A percentile compares a stretch with the other conserved stretches of the same genome.
phyloP scores from a whole-genome alignment of 2,329 filamentous ascomycete species.

The Fulvia fulva region DNA sequence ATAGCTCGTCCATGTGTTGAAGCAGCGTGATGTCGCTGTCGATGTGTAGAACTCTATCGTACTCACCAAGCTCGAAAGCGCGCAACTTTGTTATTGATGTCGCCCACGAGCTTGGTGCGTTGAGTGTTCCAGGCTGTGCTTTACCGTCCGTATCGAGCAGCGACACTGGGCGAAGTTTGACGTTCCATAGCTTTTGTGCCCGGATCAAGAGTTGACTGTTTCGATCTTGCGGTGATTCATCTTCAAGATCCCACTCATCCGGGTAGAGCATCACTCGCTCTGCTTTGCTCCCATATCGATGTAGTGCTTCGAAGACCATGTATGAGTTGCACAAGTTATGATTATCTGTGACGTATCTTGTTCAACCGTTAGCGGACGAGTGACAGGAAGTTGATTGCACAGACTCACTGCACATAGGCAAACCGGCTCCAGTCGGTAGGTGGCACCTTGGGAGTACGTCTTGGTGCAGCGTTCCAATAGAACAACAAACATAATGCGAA shows the following conservation, averaged over 20 bases:
- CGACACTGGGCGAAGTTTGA: conserved; percentile 47
- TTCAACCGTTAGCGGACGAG: background rate
- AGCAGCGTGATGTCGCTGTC: conserved; percentile 64
- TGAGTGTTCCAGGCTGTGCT: conserved; percentile 29
- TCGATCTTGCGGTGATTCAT: conserved; percentile 35
- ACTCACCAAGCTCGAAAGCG: conserved; percentile 64
- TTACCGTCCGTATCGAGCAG: conserved; percentile 35
- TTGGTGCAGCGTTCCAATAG: conserved; percentile 10
- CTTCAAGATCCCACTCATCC: conserved; percentile 33
- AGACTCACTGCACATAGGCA: conserved; percentile 23
- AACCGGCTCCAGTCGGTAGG: conserved; percentile 20
- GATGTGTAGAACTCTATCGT: conserved; percentile 54
- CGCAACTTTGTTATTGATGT: conserved; percentile 62
- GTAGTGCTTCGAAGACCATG: conserved; percentile 44
- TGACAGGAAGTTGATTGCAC: background rate
- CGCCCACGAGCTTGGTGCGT: conserved; percentile 48
- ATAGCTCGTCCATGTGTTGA: conserved; percentile 65
- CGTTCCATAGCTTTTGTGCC: conserved; percentile 49
- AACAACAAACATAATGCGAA: conserved; percentile 17
- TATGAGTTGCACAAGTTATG: conserved; percentile 23
- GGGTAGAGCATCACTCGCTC: conserved; percentile 46
- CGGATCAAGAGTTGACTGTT: conserved; percentile 29
- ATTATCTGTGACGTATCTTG: conserved; percentile 25
- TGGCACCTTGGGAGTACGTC: conserved; percentile 1
- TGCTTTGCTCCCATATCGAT: conserved; percentile 41